Base-by-base conservation (phyloP, 1,139 yeast genomes). In the Blastobotrys petasosporus region DNA sequence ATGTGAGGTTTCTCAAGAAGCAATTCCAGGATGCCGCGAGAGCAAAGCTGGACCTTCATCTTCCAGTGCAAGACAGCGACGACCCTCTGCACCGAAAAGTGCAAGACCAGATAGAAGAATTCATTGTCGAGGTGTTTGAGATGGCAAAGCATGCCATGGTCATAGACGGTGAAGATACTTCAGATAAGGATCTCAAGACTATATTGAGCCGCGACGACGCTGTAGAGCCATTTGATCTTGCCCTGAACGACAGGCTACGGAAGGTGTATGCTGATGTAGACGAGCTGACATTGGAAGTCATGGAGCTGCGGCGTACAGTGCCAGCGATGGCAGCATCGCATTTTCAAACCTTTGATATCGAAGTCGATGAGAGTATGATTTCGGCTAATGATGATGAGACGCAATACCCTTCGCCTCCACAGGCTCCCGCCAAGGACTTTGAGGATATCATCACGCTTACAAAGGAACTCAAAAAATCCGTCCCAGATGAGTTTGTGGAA, bases 191-290 rank as follows among this genome's bases (percentile, higher is more conserved):
- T 3, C 45, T 61, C 32, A 49, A 43, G 12, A 41, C 45, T 16
- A 44, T 53, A 7, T 46, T 61, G 35, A 44, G 46, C n/a, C 50
- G 51, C 2, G 52, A 50, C 15, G 50, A 51, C 23, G 58, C 54
- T 16, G 71, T 76, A 11, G 86, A 79, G 56, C 83, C 85, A 1
- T 77, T 78, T 60, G 84, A 82, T 58, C 62, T 70, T 36, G 79
- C 71, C 10, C 63, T 80, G 43, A 76, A 79, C 56, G 71, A 70
- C 43, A 58, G 67, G 48, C 66, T 82, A 35, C 66, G 84, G 34
- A 65, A 65, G 25, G 57, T 78, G 30, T 68, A 79, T 48, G 68
- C 68, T 28, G 64, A 67, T 36, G 76, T 79, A 13, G 85, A 80
- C 51, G 70, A 67, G 45, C 75, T 73, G 53, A 74, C 82, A 0